These are phyloP conservation scores for Salix udensis DNA, from an alignment of 345 rosid genomes.

Conservation along the genomic window DNA sequence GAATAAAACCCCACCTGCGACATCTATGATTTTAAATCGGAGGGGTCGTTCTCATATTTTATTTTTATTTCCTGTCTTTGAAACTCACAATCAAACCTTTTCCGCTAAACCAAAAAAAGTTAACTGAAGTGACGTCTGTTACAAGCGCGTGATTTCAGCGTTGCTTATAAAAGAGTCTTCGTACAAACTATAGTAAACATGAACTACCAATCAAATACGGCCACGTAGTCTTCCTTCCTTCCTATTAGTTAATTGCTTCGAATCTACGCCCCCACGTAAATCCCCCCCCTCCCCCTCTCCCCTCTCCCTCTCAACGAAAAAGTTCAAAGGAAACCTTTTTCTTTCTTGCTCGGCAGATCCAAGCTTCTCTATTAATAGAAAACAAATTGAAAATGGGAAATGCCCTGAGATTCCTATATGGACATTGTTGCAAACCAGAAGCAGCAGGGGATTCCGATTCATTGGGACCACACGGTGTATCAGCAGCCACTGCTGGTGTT, in stretches of 20 bases:
- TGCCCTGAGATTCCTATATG: slow-evolving; percentile 38
- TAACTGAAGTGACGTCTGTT: not conserved
- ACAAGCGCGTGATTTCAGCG: not conserved
- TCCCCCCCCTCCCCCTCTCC: not conserved
- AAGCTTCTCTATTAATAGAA: not conserved
- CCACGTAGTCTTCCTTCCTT: not conserved
- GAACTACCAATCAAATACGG: not conserved
- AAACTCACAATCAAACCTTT: too few species aligned
- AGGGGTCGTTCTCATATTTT: too few species aligned
- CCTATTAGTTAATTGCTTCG: too few species aligned
- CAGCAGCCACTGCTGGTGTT: slow-evolving; percentile 55
- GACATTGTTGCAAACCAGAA: slow-evolving; percentile 41
- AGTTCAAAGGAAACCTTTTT: not conserved
- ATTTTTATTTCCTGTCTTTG: too few species aligned
- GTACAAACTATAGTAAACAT: not conserved
- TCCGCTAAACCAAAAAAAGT: too few species aligned
- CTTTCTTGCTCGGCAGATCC: not conserved
- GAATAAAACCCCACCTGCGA: too few species aligned
- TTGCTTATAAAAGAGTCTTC: not conserved
- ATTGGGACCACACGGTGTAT: slow-evolving; percentile 47
- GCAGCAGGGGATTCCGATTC: slow-evolving; percentile 36
- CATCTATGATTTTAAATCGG: too few species aligned
- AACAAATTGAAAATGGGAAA: slow-evolving; percentile 24
- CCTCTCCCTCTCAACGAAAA: not conserved
- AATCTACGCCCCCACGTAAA: not conserved